Base-by-base conservation (phyloP, 768 basidiomycete species). In the Pleurotus eryngii region DNA sequence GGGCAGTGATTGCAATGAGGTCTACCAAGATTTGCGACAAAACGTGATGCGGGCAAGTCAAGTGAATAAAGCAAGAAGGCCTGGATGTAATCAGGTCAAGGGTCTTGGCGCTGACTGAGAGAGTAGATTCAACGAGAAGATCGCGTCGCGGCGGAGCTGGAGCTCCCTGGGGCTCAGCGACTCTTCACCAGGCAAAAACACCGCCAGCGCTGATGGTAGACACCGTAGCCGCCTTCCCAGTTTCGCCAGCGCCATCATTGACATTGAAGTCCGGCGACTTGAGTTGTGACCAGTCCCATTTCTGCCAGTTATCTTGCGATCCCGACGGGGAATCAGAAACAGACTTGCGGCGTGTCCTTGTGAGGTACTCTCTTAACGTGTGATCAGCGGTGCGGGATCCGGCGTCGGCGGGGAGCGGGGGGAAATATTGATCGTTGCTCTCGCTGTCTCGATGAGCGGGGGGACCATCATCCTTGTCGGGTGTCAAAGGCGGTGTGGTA, bases 281-380 rank as follows among this genome's bases (percentile, higher is more conserved):
- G 30, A 78, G 67, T 45, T 74, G 75, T 43, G 74, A 70, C 78
- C 79, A 79, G 55, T 66, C 73, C 79, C 80, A 80, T 49, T 69
- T 64, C 35, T 71, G 66, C 74, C 77, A 76, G 56, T 67, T 60
- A 42, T 60, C 65, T 35, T 46, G 42, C n/a, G 55, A 56, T 27
- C 43, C 46, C 14, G 46, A 56, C 45, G 55, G 46, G 18, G 42
- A 46, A 17, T 56, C 43, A 37, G 55, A 56, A 24, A 24, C 55
- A 27, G 42, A 46, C 26, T 45, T 47, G 22, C 55, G 55, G 46
- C 35, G 55, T 20, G 55, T 17, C 51, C 51, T 15, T n/a, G 38
- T 42, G 15, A 53, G 51, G 51, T 53, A 53, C 18, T 53, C 51
- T 18, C 14, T 39, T 2, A 42, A 20, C 14, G 51, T n/a, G 51